A percentile compares a stretch with the other conserved stretches of the same genome.
Evolutionary conservation across 2,329 filamentous ascomycete species (phyloP).

Genomic region (Trichoderma asperellum): DNA sequence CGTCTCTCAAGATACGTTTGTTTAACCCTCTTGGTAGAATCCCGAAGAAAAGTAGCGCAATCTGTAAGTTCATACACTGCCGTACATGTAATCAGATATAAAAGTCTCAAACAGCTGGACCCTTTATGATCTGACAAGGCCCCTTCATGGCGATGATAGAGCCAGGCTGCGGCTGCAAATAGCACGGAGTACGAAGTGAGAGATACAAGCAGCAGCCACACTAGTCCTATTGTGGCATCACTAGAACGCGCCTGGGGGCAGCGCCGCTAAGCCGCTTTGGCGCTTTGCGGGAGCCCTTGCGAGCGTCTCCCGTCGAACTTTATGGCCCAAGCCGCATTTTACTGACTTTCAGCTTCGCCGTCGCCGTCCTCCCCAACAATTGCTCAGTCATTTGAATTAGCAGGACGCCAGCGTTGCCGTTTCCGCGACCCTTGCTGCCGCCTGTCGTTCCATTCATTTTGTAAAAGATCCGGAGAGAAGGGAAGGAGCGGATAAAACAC

Average conservation of each 20-base stretch:
- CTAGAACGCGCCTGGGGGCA: slow-evolving; percentile 15
- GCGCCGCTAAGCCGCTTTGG: slow-evolving; percentile 2
- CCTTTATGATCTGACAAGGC: not conserved
- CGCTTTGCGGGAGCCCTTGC: slow-evolving; percentile 15
- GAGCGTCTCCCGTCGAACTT: slow-evolving; percentile 5
- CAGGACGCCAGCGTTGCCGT: not conserved
- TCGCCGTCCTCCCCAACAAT: not conserved
- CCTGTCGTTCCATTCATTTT: not conserved
- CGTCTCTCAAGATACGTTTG: not conserved
- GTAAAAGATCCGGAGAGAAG: not conserved
- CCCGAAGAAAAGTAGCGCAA: not conserved
- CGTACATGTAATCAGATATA: not conserved
- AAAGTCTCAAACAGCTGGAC: not conserved
- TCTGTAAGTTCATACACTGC: not conserved
- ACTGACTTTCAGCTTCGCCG: not conserved
- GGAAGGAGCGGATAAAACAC: not conserved
- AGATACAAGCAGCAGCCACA: slow-evolving; percentile 2
- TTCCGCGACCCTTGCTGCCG: not conserved
- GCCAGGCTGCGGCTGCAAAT: not conserved
- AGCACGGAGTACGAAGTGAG: slow-evolving; percentile 1
- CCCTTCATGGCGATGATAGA: not conserved
- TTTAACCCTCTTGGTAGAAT: not conserved
- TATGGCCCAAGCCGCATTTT: not conserved
- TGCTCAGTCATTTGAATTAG: not conserved
- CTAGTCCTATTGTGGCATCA: not conserved